phyloP scores from a whole-genome alignment of 2,329 filamentous ascomycete species.

The Nakataea oryzae region DNA sequence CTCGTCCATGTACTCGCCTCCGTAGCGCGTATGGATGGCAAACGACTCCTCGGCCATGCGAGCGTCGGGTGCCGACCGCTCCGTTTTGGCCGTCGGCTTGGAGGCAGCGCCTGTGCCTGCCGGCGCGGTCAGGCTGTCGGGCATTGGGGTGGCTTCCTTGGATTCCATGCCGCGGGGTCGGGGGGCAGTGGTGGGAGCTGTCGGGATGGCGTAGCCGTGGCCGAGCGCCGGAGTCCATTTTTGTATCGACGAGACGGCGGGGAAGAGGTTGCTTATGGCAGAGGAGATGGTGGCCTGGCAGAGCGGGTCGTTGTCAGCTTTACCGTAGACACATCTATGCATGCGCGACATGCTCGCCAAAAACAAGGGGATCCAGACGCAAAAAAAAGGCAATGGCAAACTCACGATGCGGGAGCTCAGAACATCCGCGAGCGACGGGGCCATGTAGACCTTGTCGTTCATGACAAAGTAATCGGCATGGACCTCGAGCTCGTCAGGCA shows the following conservation, averaged over 20 bases:
- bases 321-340: background rate
- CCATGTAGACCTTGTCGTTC: constrained; percentile 58
- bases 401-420: constrained; percentile 47
- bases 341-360: too few relatives aligned
- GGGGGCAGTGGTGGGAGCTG: constrained; percentile 11
- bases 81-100: constrained; percentile 19
- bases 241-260: constrained; percentile 36
- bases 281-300: constrained; percentile 42
- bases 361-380: background rate
- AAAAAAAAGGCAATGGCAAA: constrained; percentile 1
- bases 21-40: constrained; percentile 44
- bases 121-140: constrained; percentile 22
- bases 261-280: constrained; percentile 40
- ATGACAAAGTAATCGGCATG: constrained; percentile 54
- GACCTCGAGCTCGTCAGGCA: constrained; percentile 48
- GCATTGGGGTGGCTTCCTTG: constrained; percentile 36
- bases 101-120: constrained; percentile 14
- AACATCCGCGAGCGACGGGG: constrained; percentile 49
- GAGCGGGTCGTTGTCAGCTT: constrained; percentile 1
- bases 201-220: constrained; percentile 36
- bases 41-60: constrained; percentile 48
- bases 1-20: constrained; percentile 57
- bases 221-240: constrained; percentile 45
- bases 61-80: constrained; percentile 27
- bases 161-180: constrained; percentile 24